Evolutionary conservation across 192 early-diverging fungal species (phyloP), one percentile per base, ranked within the genome.

Genomic region (Mortierella antarctica): DNA sequence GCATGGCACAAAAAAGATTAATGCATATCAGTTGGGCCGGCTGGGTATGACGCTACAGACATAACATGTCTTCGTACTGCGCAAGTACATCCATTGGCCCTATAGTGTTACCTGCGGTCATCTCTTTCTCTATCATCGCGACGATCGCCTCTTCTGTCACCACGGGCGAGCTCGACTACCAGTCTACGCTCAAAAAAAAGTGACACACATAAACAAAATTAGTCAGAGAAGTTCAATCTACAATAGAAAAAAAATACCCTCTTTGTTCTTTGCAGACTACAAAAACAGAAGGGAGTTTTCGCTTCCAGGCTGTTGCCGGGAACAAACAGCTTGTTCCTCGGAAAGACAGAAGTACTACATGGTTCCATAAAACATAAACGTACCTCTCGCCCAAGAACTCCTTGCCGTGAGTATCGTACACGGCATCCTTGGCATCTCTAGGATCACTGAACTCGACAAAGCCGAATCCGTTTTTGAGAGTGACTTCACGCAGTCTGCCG

Each of bases 361-460:
- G 31, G 31, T 31, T 1, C 31, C 31, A 31, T 31, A 57, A 60
- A 49, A 45, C 14, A 63, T n/a, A n/a, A 49, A 48, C 47, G 47
- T 87, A 94, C 94, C 95, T 89, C 82, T 96, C 93, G 41, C 94
- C 95, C 73, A 94, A 82, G 63, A 96, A 98, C 42, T 89, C 83
- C 51, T 88, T 91, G 70, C 90, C 94, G 71, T 97, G 89, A 75
- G 94, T 88, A 62, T 93, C 89, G 54, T 95, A 88, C 62, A 98
- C 93, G 39, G 93, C 95, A 86, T 97, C 95, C 56, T 93, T 88
- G 56, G 96, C 96, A 86, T 98, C 97, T 61, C 92, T 87, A 20
- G 84, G 83, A 79, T 95, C 92, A 56, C 90, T 90, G 75, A 95
- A 97, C 86, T 98, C 97, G 46, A 98, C 94, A 88, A 98, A 98